Percentiles rank a stretch among this genome's conserved stretches.
These are phyloP conservation scores for Trichoderma semiorbis DNA, from an alignment of 2,329 filamentous ascomycete species.

Conservation along the genomic window DNA sequence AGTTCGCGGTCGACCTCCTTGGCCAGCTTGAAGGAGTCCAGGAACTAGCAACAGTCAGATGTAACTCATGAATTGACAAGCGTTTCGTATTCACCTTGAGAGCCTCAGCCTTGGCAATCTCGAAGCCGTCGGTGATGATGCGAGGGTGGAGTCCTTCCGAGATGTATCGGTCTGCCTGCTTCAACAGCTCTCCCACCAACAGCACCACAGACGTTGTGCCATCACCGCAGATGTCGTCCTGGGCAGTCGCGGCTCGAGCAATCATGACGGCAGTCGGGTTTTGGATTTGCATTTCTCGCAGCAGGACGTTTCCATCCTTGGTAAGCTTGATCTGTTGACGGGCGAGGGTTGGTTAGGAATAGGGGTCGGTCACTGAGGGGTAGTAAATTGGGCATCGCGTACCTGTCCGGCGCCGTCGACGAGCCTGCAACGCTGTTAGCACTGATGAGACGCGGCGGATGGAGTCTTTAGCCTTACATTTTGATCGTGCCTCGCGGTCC, in stretches of 20 bases:
- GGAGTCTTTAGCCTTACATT: conserved; percentile 58
- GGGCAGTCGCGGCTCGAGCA: conserved; percentile 82
- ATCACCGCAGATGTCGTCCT: conserved; percentile 97
- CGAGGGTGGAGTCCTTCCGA: conserved; percentile 94
- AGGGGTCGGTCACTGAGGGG: conserved; percentile 27
- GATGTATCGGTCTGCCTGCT: conserved; percentile 96
- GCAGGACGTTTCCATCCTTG: conserved; percentile 91
- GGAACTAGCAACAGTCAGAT: conserved; percentile 58
- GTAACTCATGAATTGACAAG: conserved; percentile 19
- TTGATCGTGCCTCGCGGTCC: conserved; percentile 93
- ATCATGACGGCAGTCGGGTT: conserved; percentile 94
- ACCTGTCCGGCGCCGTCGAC: conserved; percentile 68
- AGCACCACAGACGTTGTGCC: conserved; percentile 96
- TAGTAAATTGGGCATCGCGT: conserved; percentile 32
- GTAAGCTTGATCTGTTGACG: conserved; percentile 84
- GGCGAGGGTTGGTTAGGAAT: conserved; percentile 27
- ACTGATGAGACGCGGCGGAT: background rate
- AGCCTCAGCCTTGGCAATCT: conserved; percentile 90
- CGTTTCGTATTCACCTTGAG: conserved; percentile 60
- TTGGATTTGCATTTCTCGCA: conserved; percentile 87
- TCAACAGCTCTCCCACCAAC: conserved; percentile 91
- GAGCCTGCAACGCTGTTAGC: conserved; percentile 44
- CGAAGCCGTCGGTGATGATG: conserved; percentile 96
- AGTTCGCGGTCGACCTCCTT: conserved; percentile 91
- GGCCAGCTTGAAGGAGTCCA: conserved; percentile 88